Percentiles rank a stretch among this genome's conserved stretches.
phyloP scores from a whole-genome alignment of 108 stramenopile species.

The Nannochloropsis salina region DNA sequence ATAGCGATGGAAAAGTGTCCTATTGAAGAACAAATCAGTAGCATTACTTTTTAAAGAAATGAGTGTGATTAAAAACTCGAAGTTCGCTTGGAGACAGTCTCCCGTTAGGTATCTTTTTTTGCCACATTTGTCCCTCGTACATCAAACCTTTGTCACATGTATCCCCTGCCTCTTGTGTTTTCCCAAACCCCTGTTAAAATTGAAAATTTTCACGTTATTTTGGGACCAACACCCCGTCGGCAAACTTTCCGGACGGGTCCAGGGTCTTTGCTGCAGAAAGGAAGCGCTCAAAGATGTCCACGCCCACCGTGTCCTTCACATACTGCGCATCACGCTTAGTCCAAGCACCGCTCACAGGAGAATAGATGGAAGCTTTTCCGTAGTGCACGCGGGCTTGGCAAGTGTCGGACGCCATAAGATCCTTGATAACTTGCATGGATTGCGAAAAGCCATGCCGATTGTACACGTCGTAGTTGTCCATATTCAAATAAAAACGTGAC shows the following conservation, averaged over 20 bases:
- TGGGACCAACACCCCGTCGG: neutral
- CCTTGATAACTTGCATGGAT: neutral
- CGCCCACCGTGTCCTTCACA: neutral
- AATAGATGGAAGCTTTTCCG: neutral
- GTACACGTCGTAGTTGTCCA: slow-evolving; percentile 8
- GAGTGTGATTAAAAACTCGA: too few relatives aligned
- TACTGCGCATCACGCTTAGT: neutral
- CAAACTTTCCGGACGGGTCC: neutral
- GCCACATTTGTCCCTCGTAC: too few relatives aligned
- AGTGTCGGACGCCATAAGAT: neutral
- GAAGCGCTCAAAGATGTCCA: neutral
- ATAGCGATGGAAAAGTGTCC: too few relatives aligned
- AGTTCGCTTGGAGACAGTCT: too few relatives aligned
- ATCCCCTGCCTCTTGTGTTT: neutral
- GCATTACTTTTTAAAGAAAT: too few relatives aligned
- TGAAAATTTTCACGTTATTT: neutral
- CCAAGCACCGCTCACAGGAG: slow-evolving; percentile 2
- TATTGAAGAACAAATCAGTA: too few relatives aligned
- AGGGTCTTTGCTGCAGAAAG: neutral
- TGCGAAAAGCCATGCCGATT: slow-evolving; percentile 3
- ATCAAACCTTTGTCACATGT: too few relatives aligned
- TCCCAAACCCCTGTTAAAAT: neutral
- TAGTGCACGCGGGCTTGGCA: slow-evolving; percentile 17
- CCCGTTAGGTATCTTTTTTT: too few relatives aligned
- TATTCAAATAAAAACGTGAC: neutral